phyloP scores from a whole-genome alignment of 495 filamentous ascomycete species.

The Talaromyces stipitatus region DNA sequence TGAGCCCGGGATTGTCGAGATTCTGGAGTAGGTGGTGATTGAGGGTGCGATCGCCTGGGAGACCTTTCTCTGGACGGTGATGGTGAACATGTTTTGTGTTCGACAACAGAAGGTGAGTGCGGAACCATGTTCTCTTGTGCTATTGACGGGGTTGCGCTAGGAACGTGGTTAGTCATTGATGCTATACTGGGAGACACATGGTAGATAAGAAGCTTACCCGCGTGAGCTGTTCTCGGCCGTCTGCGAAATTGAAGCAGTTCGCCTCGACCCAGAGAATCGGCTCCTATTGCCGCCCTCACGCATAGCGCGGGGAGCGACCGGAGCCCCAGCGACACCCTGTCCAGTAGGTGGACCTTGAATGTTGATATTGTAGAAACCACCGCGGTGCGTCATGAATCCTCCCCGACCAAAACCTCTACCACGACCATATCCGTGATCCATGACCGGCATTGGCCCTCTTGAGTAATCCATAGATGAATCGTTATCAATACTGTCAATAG shows the following conservation, averaged over 20 bases:
- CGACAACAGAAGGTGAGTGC: slow-evolving; percentile 2
- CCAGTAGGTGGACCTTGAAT: slow-evolving; percentile 31
- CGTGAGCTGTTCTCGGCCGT: slow-evolving; percentile 17
- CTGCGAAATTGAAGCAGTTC: slow-evolving; percentile 20
- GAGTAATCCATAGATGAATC: slow-evolving; percentile 8
- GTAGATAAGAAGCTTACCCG: slow-evolving; percentile 25
- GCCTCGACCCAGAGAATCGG: slow-evolving; percentile 25
- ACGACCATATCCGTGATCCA: slow-evolving; percentile 29
- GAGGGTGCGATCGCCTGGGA: background rate
- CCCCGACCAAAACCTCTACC: slow-evolving; percentile 27
- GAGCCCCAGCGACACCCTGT: slow-evolving; percentile 67
- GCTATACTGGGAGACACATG: background rate
- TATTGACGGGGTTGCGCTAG: slow-evolving; percentile 16
- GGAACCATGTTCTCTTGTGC: slow-evolving; percentile 12
- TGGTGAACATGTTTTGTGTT: background rate
- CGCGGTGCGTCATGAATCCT: slow-evolving; percentile 17
- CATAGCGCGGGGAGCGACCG: slow-evolving; percentile 90
- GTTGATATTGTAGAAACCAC: slow-evolving; percentile 20
- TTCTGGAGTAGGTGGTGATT: background rate
- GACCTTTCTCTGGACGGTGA: background rate
- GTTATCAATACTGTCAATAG: slow-evolving; percentile 37
- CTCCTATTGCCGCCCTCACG: slow-evolving; percentile 63
- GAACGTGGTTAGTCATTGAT: background rate
- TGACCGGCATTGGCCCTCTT: slow-evolving; percentile 13
- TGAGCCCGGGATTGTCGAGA: background rate